phyloP scores from a whole-genome alignment of 768 basidiomycete genomes.

The Postia placenta region DNA sequence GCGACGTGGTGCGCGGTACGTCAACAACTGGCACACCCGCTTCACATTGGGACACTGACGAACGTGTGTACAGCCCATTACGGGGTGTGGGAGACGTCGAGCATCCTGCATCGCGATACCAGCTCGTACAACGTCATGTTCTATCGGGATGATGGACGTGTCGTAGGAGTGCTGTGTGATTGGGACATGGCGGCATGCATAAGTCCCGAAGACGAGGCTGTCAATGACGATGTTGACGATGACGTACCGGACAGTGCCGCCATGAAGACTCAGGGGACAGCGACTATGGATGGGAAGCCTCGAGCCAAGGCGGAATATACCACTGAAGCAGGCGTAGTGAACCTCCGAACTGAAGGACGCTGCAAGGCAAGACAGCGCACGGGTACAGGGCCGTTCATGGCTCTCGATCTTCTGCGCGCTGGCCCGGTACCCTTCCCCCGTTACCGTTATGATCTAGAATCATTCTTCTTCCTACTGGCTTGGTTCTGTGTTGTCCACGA shows the following conservation, averaged over 20 bases:
- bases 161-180: constrained; percentile 1
- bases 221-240: too few species aligned
- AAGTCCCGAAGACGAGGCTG: not conserved
- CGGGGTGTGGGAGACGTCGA: constrained; percentile 7
- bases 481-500: not conserved
- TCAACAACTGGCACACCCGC: not conserved
- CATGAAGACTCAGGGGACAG: not conserved
- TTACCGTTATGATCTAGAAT: constrained; percentile 5
- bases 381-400: constrained; percentile 10
- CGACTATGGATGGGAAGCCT: not conserved
- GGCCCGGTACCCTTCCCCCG: not conserved
- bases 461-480: constrained; percentile 4
- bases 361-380: constrained; percentile 2
- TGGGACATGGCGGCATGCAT: not conserved
- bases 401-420: constrained; percentile 4
- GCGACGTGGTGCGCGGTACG: constrained; percentile 4
- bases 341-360: not conserved
- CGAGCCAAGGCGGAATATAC: not conserved
- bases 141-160: not conserved
- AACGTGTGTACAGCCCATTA: constrained; percentile 9
- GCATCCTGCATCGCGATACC: constrained; percentile 11
- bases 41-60: not conserved
- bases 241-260: too few species aligned
- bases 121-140: constrained; percentile 15
- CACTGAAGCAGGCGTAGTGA: not conserved